A percentile compares a stretch with the other conserved stretches of the same genome.
Evolutionary conservation across 2,329 filamentous ascomycete genomes (phyloP).

Genomic region (Chaetomiaceae sp.): DNA sequence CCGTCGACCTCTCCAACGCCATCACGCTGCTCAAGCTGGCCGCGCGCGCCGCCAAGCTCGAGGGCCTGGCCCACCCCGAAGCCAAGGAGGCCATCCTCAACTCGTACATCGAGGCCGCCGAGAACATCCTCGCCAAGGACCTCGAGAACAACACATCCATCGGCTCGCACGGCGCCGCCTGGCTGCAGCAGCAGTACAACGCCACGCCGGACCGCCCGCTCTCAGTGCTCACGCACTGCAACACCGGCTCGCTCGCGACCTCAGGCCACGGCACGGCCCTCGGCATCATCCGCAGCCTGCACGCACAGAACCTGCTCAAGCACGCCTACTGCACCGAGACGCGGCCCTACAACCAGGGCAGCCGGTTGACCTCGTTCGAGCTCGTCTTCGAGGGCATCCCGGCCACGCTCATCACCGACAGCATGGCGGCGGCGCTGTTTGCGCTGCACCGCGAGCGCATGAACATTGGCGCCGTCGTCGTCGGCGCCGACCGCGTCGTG

Average conservation of each 20-base stretch:
- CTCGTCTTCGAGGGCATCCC: conserved; percentile 92
- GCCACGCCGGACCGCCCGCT: conserved; percentile 49
- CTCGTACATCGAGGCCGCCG: conserved; percentile 74
- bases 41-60: conserved; percentile 48
- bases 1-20: conserved; percentile 90
- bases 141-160: conserved; percentile 83
- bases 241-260: conserved; percentile 93
- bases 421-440: conserved; percentile 89
- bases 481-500: conserved; percentile 91
- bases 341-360: conserved; percentile 95
- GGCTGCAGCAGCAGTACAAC: conserved; percentile 63
- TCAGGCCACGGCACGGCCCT: conserved; percentile 96
- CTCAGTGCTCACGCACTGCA: conserved; percentile 95
- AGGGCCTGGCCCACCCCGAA: conserved; percentile 35
- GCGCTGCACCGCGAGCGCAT: conserved; percentile 54
- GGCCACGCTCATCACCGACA: conserved; percentile 88
- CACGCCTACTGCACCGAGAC: conserved; percentile 97
- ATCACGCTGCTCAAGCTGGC: conserved; percentile 70
- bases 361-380: conserved; percentile 90
- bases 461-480: conserved; percentile 80
- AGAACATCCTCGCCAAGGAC: conserved; percentile 82
- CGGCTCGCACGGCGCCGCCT: conserved; percentile 75
- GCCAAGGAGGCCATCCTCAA: conserved; percentile 54
- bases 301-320: conserved; percentile 59
- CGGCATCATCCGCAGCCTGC: conserved; percentile 84